Conservation (phyloP, 352 stramenopile genomes). For the Globisporangium parvum region DNA sequence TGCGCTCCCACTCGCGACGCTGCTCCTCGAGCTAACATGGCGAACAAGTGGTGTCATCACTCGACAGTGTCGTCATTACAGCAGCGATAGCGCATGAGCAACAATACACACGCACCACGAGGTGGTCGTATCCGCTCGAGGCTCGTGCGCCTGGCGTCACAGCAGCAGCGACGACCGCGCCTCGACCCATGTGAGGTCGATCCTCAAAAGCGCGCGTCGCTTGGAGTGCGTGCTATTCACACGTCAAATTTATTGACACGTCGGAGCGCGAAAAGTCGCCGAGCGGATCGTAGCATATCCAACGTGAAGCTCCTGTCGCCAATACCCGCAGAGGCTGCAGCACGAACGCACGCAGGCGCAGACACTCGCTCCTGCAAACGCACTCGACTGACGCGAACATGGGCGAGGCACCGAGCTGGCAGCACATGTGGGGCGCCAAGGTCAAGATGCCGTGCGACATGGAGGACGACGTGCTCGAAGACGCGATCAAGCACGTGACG, state of each 20-base stretch:
- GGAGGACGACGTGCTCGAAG: conserved; percentile 85
- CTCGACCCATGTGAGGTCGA: conserved; percentile 6
- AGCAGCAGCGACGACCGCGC: not conserved
- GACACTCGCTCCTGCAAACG: not conserved
- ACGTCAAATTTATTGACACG: not conserved
- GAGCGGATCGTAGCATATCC: not conserved
- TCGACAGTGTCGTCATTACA: not conserved
- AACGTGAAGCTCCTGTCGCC: not conserved
- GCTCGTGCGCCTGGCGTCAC: not conserved
- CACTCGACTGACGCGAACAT: conserved; percentile 19
- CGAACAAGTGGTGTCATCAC: not conserved
- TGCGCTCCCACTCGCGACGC: conserved; percentile 47
- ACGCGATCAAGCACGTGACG: conserved; percentile 76
- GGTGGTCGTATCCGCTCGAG: conserved; percentile 5
- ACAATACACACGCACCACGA: conserved; percentile 4
- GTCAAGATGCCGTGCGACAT: conserved; percentile 88
- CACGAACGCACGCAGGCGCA: not conserved
- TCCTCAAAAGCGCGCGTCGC: not conserved
- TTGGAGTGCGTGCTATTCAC: not conserved
- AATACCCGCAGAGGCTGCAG: not conserved
- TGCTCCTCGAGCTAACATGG: conserved; percentile 39
- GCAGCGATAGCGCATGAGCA: not conserved
- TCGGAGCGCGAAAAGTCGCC: conserved; percentile 6
- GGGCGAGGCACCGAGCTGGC: conserved; percentile 75
- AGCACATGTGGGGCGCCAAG: conserved; percentile 85